A percentile compares a stretch with the other conserved stretches of the same genome.
phyloP scores from a whole-genome alignment of 805 yeast species.

The Saturnispora halmiae region DNA sequence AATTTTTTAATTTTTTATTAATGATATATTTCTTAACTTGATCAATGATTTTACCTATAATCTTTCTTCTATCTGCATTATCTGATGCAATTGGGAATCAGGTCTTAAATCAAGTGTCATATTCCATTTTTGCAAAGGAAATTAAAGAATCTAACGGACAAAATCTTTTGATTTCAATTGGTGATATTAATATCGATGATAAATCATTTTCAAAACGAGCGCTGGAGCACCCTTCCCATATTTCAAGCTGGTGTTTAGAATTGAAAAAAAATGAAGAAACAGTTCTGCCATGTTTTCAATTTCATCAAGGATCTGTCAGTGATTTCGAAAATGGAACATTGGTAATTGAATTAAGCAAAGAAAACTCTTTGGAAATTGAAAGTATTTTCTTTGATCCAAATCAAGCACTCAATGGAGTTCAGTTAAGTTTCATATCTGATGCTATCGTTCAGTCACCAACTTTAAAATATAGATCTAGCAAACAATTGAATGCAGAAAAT shows the following conservation, averaged over 20 bases:
- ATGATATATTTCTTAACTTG: background rate
- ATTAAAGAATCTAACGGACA: background rate
- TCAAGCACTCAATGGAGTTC: background rate
- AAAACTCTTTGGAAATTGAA: background rate
- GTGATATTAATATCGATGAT: background rate
- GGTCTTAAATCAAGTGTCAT: background rate
- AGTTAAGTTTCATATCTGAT: background rate
- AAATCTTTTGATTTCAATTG: background rate
- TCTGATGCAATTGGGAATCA: background rate
- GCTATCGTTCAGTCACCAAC: slow-evolving; percentile 1
- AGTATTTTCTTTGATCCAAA: background rate
- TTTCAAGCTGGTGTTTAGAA: slow-evolving; percentile 2
- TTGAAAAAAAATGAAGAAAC: slow-evolving; percentile 7
- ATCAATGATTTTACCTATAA: background rate
- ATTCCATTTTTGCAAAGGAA: background rate
- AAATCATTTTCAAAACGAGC: background rate
- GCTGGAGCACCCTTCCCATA: background rate
- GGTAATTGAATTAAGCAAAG: background rate
- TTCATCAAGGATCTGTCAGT: background rate
- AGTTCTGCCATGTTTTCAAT: slow-evolving; percentile 10
- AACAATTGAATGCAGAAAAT: background rate
- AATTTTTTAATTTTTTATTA: no score
- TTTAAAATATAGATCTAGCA: background rate
- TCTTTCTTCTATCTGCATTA: no score
- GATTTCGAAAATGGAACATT: background rate